Base-by-base conservation (phyloP, 441 rosid genomes). In the Rhodomyrtus psidioides region DNA sequence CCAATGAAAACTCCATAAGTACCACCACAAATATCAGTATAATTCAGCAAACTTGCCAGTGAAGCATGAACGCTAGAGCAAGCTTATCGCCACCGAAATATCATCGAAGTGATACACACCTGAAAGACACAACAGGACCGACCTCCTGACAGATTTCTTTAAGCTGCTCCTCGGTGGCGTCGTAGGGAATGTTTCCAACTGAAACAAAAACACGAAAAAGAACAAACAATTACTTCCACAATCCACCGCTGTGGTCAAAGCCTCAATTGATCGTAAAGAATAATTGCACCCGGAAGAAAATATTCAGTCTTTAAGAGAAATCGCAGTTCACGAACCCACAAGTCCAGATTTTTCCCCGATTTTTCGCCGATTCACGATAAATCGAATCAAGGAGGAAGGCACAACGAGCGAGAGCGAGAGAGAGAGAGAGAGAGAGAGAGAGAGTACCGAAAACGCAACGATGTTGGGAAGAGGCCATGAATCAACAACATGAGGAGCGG, bases 141-240 rank as follows among this genome's bases (percentile, higher is more conserved):
- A 95, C 99, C 90, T 97, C 99, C 84, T 96, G 93, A 89, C 98
- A 96, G 87, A 97, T 95, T 83, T 96, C 99, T 83, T 94, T 94
- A 23, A 97, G 96, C 90, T 97, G 98, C 87, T 97, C 99, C 90
- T 97, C 99, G 24, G 99, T 95, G 28, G 96, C 98, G 91, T 96
- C 99, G 90, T 96, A 97, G 12, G 99, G 99, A 90, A 97, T 97
- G 87, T 97, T 97, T 86, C 99, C 99, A 92, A 97, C 99, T 97
- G 94, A 83, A 83, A 86, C 54, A 79, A 34, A 86, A 74, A 23
- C 51, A 46, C 76, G 65, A 82, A 84, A 81, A 26, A 60, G 85
- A 82, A 23, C 84, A 65, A 46, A 62, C 21, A 23, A 59, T 51
- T 54, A 54, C 16, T 56, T 56, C 26, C 51, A 51, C 21, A 65